Percentiles rank a stretch among this genome's conserved stretches.
Evolutionary conservation across 2,329 filamentous ascomycete species (phyloP).

Genomic region (Scortechinia acanthostroma): DNA sequence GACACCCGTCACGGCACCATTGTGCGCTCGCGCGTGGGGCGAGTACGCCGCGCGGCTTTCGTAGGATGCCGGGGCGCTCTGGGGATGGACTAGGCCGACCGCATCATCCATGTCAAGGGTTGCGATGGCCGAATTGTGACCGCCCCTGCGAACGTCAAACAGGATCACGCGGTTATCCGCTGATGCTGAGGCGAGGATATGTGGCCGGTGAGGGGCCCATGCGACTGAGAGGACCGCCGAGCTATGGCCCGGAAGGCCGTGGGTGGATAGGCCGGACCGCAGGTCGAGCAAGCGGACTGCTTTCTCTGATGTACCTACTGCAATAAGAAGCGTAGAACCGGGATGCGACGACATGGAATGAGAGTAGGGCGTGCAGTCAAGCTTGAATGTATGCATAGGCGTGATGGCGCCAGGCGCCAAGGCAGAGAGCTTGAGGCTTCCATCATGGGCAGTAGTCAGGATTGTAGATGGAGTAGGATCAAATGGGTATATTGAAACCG

Average conservation of each 20-base stretch:
- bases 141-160: conserved; percentile 53
- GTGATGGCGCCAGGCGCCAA: conserved; percentile 25
- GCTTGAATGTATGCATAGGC: conserved; percentile 31
- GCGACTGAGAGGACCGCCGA: conserved; percentile 33
- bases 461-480: conserved; percentile 34
- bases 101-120: conserved; percentile 55
- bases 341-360: background rate
- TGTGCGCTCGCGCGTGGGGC: conserved; percentile 41
- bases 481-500: conserved; percentile 35
- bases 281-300: background rate
- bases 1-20: conserved; percentile 51
- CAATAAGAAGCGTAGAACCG: background rate
- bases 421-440: conserved; percentile 30
- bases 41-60: conserved; percentile 27
- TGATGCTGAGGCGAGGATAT: conserved; percentile 51
- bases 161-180: conserved; percentile 51
- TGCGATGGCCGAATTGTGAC: conserved; percentile 43
- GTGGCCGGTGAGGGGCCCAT: conserved; percentile 51
- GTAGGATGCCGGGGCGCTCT: conserved; percentile 10
- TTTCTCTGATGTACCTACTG: background rate
- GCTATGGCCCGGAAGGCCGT: conserved; percentile 33
- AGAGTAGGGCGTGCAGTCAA: conserved; percentile 32
- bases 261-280: conserved; percentile 14
- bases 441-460: conserved; percentile 32
- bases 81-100: conserved; percentile 32